Evolutionary conservation across 2,329 filamentous ascomycete species (phyloP), one percentile per base, ranked within the genome.

Genomic region (Epichloe festucae): DNA sequence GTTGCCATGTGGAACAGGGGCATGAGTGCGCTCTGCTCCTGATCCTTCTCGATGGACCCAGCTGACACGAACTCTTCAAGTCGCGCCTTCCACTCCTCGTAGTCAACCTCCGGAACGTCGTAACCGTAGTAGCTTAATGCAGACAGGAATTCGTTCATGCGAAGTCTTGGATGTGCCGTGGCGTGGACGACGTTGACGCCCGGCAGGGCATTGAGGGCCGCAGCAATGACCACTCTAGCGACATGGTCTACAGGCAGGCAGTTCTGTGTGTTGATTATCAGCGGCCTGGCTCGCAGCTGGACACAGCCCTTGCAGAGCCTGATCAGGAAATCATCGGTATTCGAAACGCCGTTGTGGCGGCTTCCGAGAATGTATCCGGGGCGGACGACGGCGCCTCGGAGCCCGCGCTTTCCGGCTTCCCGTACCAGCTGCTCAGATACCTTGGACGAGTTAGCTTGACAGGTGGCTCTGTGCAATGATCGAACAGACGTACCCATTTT

Each of bases 311-410:
- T 95, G 52, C 84, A 71, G 70, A 96, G 80, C 40, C 91, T 81
- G 57, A 95, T 78, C 6, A 97, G 71, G 73, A 96, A 97, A 67
- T 96, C 91, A 62, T 97, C 91, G 1, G 83, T 90, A 65, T 85
- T 88, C 64, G 72, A 85, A 55, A 79, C 78, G 49, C 90, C 90
- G 12, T 78, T 81, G 44, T 73, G 67, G 1, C 79, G 76, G 63
- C 90, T 82, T 23, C 89, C 91, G 4, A 85, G 75, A 39, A 96
- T 82, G 65, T 96, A 96, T 34, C 91, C 89, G 3, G 91, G 85
- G 12, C 91, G 81, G 47, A 95, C 74, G 42, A 95, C 79, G 21
- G 83, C 77, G 15, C 88, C 90, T 15, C 70, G 73, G 2, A 96
- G 78, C 12, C 91, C 90, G 52, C 87, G 78, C 52, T 73, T 73